phyloP scores from a whole-genome alignment of 441 rosid species.

The Gossypium schwendimanii region DNA sequence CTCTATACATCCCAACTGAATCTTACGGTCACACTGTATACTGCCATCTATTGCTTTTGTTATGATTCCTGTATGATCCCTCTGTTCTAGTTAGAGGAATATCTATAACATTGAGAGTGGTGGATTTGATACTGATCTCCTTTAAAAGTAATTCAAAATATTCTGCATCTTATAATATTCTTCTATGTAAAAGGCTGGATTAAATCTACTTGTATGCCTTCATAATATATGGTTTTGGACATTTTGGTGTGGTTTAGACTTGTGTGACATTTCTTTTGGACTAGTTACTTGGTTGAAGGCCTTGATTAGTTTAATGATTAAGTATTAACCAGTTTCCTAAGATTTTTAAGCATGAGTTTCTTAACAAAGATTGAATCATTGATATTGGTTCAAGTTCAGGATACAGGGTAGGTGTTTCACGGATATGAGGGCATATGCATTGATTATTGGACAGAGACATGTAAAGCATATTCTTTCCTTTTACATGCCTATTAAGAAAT shows the following conservation, averaged over 20 bases:
- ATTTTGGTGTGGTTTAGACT: background rate
- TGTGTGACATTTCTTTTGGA: background rate
- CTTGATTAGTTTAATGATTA: background rate
- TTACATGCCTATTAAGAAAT: too few relatives aligned
- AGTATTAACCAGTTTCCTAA: background rate
- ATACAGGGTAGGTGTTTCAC: background rate
- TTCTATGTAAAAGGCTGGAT: background rate
- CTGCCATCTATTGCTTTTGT: background rate
- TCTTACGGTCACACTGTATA: background rate
- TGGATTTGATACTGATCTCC: background rate
- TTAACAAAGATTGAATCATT: background rate
- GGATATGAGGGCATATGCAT: background rate
- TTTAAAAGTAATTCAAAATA: background rate
- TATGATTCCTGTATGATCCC: background rate
- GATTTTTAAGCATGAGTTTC: background rate
- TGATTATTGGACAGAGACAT: background rate
- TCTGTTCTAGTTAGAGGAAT: background rate
- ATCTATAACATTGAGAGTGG: background rate
- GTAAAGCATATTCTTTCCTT: background rate
- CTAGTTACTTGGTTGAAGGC: background rate
- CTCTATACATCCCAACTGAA: background rate
- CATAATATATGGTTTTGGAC: background rate
- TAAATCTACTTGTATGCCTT: background rate
- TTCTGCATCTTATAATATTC: background rate
- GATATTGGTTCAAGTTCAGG: background rate